phyloP scores from a whole-genome alignment of 2,329 filamentous ascomycete genomes.

The Venturia carpophila region DNA sequence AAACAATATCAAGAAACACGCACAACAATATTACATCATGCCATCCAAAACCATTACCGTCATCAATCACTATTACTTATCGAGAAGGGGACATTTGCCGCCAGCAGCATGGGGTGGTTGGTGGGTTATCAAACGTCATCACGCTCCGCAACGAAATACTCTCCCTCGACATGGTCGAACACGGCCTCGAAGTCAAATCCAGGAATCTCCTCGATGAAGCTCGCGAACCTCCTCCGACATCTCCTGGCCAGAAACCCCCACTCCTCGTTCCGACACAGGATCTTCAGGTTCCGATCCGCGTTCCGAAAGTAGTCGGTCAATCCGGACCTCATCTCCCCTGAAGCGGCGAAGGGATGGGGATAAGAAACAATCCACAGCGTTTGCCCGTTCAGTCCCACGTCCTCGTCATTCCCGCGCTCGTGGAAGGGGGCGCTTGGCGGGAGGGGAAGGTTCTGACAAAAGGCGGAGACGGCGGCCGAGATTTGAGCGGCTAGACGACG shows the following conservation, averaged over 20 bases:
- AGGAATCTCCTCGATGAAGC: not conserved
- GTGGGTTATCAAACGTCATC: not conserved
- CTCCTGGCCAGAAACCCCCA: slow-evolving; percentile 3
- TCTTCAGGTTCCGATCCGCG: not conserved
- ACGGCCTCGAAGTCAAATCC: not conserved
- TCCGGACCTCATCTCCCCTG: not conserved
- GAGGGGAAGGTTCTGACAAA: not conserved
- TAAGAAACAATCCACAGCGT: not conserved
- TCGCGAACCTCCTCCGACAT: not conserved
- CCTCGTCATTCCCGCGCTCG: not conserved
- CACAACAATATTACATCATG: not conserved
- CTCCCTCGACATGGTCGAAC: not conserved
- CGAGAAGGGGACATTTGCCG: not conserved
- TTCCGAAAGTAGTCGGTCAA: not conserved
- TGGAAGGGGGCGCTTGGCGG: not conserved
- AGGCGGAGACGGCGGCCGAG: not conserved
- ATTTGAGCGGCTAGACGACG: not conserved
- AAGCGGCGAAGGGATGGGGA: not conserved
- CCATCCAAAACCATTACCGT: not conserved
- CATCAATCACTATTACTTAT: not conserved
- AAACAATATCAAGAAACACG: not conserved
- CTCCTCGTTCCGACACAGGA: not conserved
- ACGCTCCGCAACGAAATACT: not conserved
- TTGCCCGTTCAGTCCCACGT: not conserved
- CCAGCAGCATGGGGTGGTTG: no score